These are phyloP conservation scores for Beauveria sp. DNA, from an alignment of 2,329 filamentous ascomycete genomes.

Conservation along the genomic window DNA sequence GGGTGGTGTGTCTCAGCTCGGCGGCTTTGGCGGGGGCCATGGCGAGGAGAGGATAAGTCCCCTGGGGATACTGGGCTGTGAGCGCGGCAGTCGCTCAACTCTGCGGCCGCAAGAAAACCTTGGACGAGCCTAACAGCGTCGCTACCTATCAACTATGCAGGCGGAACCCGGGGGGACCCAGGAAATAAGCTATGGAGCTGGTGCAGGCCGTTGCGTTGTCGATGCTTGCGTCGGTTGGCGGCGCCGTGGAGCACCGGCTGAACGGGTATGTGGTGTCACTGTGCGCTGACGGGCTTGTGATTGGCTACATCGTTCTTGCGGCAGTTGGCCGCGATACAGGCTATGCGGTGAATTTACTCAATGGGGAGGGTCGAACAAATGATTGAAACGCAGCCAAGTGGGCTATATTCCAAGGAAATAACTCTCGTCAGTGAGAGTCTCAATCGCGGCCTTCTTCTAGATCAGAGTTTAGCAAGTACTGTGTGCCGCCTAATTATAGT, in stretches of 20 bases:
- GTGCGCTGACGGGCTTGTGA: neutral
- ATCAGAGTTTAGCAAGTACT: no score
- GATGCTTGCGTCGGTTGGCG: slow-evolving; percentile 4
- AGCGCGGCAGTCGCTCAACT: neutral
- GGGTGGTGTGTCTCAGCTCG: neutral
- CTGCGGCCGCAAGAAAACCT: neutral
- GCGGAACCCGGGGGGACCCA: neutral
- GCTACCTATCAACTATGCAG: neutral
- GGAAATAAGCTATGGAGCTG: slow-evolving; percentile 7
- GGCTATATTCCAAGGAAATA: no score
- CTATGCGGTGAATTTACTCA: neutral
- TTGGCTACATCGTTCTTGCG: slow-evolving; percentile 8
- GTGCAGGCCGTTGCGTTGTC: slow-evolving; percentile 8
- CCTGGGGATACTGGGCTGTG: neutral
- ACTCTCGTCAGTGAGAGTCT: no score
- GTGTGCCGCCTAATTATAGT: no score
- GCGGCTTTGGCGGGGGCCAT: neutral
- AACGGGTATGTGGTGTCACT: neutral
- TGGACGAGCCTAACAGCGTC: neutral
- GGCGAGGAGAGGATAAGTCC: neutral
- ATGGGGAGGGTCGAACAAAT: no score
- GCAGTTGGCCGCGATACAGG: neutral
- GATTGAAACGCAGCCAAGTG: no score
- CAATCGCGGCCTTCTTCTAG: no score
- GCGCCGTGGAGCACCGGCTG: neutral